These are phyloP conservation scores for Ceratonia siliqua DNA, from an alignment of 306 rosid species.

Conservation along the genomic window DNA sequence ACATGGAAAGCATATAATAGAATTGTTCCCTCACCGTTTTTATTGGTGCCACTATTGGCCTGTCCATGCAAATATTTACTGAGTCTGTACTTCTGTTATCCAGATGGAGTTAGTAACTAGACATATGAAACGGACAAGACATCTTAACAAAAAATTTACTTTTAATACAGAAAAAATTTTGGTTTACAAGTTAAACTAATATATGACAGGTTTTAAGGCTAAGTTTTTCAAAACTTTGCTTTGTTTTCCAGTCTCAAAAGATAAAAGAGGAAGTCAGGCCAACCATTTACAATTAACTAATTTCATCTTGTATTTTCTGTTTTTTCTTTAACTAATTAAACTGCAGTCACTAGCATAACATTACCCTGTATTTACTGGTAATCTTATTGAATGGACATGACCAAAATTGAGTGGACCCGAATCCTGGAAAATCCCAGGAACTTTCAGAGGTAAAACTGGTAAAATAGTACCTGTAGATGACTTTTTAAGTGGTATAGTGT, in stretches of 20 bases:
- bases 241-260: background rate
- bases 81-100: slow-evolving; percentile 79
- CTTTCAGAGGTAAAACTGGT: background rate
- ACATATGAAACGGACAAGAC: background rate
- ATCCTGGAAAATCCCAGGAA: background rate
- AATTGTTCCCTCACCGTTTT: slow-evolving; percentile 51
- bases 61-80: slow-evolving; percentile 76
- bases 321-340: background rate
- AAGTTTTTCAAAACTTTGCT: background rate
- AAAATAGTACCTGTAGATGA: slow-evolving; percentile 71
- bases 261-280: background rate
- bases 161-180: background rate
- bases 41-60: slow-evolving; percentile 45
- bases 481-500: slow-evolving; percentile 85
- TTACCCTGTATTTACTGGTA: background rate
- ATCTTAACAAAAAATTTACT: background rate
- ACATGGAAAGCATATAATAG: background rate
- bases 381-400: background rate
- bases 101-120: slow-evolving; percentile 20
- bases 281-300: background rate
- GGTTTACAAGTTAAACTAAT: background rate
- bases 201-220: background rate
- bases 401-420: background rate
- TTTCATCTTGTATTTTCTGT: background rate
- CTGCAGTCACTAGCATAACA: background rate